Base-by-base conservation (phyloP, 2,329 filamentous ascomycete genomes). In the Alternaria brassicae region DNA sequence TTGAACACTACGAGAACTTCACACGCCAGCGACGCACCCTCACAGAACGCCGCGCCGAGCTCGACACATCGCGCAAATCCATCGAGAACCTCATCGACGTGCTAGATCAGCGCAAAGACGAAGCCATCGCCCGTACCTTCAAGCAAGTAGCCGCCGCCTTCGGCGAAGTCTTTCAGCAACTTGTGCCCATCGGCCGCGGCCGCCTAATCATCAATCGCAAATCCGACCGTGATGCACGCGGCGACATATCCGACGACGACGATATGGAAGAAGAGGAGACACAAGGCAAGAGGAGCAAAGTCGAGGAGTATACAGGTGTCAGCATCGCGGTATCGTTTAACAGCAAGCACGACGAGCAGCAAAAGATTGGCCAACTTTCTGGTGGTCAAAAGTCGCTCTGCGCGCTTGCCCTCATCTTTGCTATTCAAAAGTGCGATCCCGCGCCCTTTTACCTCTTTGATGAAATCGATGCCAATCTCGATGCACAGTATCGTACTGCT, bases 381-480 rank as follows among this genome's bases (percentile, higher is more conserved):
- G 95, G 95, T 83, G 95, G 95, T 30, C 95, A 99, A 74, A 99
- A 99, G 86, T 96, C 92, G 86, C 84, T 98, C 62, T 98, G 94
- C 78, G 95, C 95, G 9, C 87, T 99, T n/a, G 96, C 95, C 42
- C 87, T 99, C 51, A 96, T 99, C 68, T 99, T 99, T 76, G 95
- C 95, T n/a, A 96, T 99, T 68, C 95, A 99, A 79, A 92, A 93
- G 69, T 97, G 94, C 60, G 95, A 99, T 77, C 95, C 94, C 9
- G 96, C 94, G 42, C 95, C 95, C 1, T 98, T 99, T 84, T 97
- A 99, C 77, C 93, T 99, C 72, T 99, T 99, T 71, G 95, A 99
- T 78, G 95, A 99, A 80, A 97, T 99, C 65, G 95, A 99, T 75
- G 95, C 95, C 78, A 99, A 99, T 76, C 86, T 99, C 23, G 95